Conservation (phyloP, 2,329 filamentous ascomycete genomes). For the Iodosphaeria phyllophila region DNA sequence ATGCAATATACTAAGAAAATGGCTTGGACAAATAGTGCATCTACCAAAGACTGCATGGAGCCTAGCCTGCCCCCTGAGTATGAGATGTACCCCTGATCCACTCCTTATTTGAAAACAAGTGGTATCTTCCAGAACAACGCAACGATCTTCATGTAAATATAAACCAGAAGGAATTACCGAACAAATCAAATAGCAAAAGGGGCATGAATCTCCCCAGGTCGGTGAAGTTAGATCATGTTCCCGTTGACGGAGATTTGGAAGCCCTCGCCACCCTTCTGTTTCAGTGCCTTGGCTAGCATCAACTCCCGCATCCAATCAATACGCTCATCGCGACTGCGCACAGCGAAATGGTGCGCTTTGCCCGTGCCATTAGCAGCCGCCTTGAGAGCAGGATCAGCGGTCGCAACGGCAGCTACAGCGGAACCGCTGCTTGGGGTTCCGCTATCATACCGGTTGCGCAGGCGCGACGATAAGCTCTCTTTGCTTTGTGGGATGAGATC, state of each 20-base stretch:
- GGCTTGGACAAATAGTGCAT: too few relatives aligned
- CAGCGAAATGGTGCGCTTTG: constrained; percentile 89
- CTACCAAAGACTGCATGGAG: too few relatives aligned
- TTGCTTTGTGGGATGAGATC: constrained; percentile 60
- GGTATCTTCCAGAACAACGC: too few relatives aligned
- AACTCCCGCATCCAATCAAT: constrained; percentile 96
- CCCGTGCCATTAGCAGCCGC: constrained; percentile 34
- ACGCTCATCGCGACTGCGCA: constrained; percentile 68
- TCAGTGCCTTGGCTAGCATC: constrained; percentile 76
- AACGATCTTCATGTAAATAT: background rate
- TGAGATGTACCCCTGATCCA: too few relatives aligned
- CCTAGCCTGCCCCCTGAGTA: too few relatives aligned
- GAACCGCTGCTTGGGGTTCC: constrained; percentile 13
- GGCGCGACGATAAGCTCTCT: constrained; percentile 27
- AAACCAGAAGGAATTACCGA: constrained; percentile 4
- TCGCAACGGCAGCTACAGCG: constrained; percentile 13
- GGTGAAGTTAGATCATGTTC: constrained; percentile 39
- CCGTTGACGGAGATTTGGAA: constrained; percentile 72
- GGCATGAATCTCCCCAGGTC: too few relatives aligned
- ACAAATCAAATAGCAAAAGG: constrained; percentile 8
- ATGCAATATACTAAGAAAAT: too few relatives aligned
- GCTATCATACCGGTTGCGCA: constrained; percentile 34
- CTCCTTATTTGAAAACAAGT: too few relatives aligned
- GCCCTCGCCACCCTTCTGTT: constrained; percentile 67
- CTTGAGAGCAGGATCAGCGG: constrained; percentile 10